Percentiles rank a stretch among this genome's conserved stretches.
phyloP scores from a whole-genome alignment of 805 yeast genomes.

The Starmerella vaccinii region DNA sequence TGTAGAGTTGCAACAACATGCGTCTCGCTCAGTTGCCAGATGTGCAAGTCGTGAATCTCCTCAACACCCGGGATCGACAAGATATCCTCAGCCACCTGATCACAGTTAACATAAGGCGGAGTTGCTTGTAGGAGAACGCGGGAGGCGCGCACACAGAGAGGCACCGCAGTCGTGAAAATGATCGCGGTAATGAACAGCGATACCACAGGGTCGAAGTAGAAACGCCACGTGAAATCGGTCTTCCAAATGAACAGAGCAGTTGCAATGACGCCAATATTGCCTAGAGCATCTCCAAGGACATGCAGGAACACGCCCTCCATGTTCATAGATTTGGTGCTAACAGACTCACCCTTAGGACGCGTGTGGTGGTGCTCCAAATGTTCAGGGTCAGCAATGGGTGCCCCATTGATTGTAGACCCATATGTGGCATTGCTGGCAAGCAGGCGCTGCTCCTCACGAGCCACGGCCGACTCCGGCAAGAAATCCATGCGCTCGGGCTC shows the following conservation, averaged over 20 bases:
- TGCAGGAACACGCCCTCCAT: constrained; percentile 96
- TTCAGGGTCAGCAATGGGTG: background rate
- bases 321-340: constrained; percentile 57
- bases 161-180: constrained; percentile 84
- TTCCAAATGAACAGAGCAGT: constrained; percentile 92
- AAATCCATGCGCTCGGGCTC: constrained; percentile 18
- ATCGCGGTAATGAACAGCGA: constrained; percentile 78
- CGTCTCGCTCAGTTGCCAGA: constrained; percentile 90
- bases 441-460: constrained; percentile 24
- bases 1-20: constrained; percentile 82
- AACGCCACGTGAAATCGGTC: constrained; percentile 81
- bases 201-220: constrained; percentile 73
- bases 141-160: constrained; percentile 76
- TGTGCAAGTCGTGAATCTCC: constrained; percentile 89
- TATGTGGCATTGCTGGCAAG: constrained; percentile 15
- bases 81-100: constrained; percentile 60
- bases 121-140: constrained; percentile 86
- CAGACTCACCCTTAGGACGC: constrained; percentile 21
- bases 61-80: constrained; percentile 58
- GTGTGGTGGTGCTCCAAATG: constrained; percentile 28
- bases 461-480: constrained; percentile 22
- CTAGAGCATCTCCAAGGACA: constrained; percentile 91
- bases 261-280: constrained; percentile 83
- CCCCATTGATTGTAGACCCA: constrained; percentile 17
- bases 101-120: constrained; percentile 72